phyloP scores from a whole-genome alignment of 2,329 filamentous ascomycete genomes.

The Fusarium sp. region DNA sequence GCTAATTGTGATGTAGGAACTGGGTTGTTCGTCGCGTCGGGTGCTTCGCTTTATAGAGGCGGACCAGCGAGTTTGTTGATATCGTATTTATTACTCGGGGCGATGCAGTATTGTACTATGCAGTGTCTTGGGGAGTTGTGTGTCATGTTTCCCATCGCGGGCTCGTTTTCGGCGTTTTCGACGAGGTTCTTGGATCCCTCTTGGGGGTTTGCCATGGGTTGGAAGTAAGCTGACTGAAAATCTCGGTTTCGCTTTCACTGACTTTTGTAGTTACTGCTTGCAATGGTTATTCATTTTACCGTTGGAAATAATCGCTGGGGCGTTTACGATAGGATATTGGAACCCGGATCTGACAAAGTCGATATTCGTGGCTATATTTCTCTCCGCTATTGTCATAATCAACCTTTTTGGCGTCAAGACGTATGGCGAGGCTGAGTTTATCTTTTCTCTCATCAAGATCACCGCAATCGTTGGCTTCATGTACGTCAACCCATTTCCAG shows the following conservation, averaged over 20 bases:
- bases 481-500: constrained; percentile 58
- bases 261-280: constrained; percentile 72
- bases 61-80: constrained; percentile 82
- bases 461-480: constrained; percentile 88
- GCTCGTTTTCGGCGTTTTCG: constrained; percentile 93
- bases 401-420: constrained; percentile 89
- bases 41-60: constrained; percentile 74
- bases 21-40: constrained; percentile 87
- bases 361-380: constrained; percentile 85
- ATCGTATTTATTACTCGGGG: constrained; percentile 78
- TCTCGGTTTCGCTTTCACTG: background rate
- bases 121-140: constrained; percentile 93
- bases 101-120: constrained; percentile 91
- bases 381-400: constrained; percentile 77
- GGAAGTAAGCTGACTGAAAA: constrained; percentile 70
- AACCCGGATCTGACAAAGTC: constrained; percentile 69
- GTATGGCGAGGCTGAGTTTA: constrained; percentile 89
- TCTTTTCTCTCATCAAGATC: constrained; percentile 88
- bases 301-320: constrained; percentile 85
- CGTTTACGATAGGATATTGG: constrained; percentile 87
- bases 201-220: constrained; percentile 95
- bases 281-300: constrained; percentile 89
- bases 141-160: constrained; percentile 88
- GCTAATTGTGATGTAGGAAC: constrained; percentile 62
- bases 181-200: constrained; percentile 92